Evolutionary conservation across 2,329 filamentous ascomycete species (phyloP).

Genomic region (Paracamarosporium sp.): DNA sequence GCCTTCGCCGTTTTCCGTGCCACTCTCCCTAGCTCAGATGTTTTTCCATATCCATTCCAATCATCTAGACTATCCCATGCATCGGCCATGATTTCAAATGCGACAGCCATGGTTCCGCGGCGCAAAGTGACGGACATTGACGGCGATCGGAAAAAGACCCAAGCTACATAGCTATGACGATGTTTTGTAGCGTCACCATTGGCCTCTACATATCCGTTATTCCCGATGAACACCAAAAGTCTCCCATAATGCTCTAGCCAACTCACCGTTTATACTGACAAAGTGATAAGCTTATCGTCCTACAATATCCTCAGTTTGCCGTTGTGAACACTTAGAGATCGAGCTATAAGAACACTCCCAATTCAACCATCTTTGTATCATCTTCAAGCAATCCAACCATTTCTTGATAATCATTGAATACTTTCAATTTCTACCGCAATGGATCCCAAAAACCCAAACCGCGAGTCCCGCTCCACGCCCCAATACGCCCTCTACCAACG

Average conservation of each 20-base stretch:
- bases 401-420: not conserved
- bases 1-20: not conserved
- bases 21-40: no score
- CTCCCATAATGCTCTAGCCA: not conserved
- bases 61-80: not conserved
- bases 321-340: no score
- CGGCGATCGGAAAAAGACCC: not conserved
- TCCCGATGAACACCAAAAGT: not conserved
- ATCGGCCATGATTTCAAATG: not conserved
- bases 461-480: slow-evolving; percentile 57
- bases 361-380: no score
- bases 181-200: not conserved
- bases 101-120: not conserved
- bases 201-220: not conserved
- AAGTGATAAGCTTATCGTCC: not conserved
- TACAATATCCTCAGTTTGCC: not conserved
- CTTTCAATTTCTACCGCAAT: slow-evolving; percentile 24
- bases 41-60: not conserved
- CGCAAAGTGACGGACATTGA: not conserved
- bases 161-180: slow-evolving; percentile 1
- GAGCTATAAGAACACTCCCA: not conserved
- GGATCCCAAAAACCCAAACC: slow-evolving; percentile 62
- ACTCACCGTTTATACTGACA: not conserved
- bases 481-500: slow-evolving; percentile 64
- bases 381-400: not conserved